Base-by-base conservation (phyloP, 1,284 basidiomycete species). In the Leccinum variabile region DNA sequence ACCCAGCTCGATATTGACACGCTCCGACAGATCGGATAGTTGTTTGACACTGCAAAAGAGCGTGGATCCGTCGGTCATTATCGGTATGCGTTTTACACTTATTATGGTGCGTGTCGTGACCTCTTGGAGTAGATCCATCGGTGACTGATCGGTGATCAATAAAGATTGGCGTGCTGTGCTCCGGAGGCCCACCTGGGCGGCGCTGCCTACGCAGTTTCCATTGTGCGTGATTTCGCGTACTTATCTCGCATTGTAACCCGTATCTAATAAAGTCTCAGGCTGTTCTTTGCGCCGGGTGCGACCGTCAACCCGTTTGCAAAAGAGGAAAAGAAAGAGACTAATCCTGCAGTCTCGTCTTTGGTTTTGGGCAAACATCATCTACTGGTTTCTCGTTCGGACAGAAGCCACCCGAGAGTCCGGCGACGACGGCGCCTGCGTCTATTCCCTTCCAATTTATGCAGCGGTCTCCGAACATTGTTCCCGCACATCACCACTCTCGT, bases 141-240 rank as follows among this genome's bases (percentile, higher is more conserved):
- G 18, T 18, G 46, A 11, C 33, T 64, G 22, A 60, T 53, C 11
- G 22, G 14, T 56, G 28, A 28, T 30, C 28, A 30, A 30, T 30
- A 30, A 30, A 30, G 28, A 75, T n/a, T 70, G 33, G 57, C 60
- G 37, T 44, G 64, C 52, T 22, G 86, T 91, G 18, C 80, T 79
- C 46, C 92, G 87, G 78, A 74, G 71, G 2, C 84, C 87, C 0
- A 80, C 95, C 52, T 91, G 88, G 88, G 75, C 81, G 1, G 91
- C 90, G 0, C 76, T 96, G 71, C 94, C 94, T 1, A 93, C 91
- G 1, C 91, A 93, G 69, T 84, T 93, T 60, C 91, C 90, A 14
- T 68, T 92, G 86, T 89, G 66, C 58, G 84, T 37, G 56, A 39
- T 39, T 39, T 39, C 37, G 37, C 14, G 14, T 39, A 39, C 37